phyloP scores from a whole-genome alignment of 2,329 filamentous ascomycete species.

The Fusarium duplospermum region DNA sequence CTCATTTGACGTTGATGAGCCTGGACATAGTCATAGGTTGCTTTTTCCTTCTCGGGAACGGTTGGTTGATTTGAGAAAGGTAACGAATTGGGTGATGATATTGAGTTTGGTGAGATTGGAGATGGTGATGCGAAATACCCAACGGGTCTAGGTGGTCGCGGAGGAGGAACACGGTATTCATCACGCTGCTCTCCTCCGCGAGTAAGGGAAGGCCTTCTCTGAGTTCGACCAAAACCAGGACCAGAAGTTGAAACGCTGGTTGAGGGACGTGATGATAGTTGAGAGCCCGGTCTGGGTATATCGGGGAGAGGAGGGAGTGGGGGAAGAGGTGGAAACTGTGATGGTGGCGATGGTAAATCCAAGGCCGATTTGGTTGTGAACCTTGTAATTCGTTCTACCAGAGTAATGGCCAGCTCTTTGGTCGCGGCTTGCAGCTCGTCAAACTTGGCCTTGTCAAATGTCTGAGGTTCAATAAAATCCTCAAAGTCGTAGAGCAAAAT shows the following conservation, averaged over 20 bases:
- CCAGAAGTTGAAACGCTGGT: background rate
- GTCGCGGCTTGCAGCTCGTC: slow-evolving; percentile 53
- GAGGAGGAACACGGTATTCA: background rate
- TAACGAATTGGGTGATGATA: background rate
- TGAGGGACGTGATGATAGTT: background rate
- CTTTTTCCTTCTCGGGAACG: background rate
- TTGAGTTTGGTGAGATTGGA: background rate
- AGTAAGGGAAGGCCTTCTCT: background rate
- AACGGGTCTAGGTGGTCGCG: background rate
- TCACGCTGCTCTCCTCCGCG: background rate
- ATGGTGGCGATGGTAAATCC: background rate
- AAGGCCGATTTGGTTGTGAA: slow-evolving; percentile 5
- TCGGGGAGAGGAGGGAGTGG: slow-evolving; percentile 6
- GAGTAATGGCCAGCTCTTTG: slow-evolving; percentile 48
- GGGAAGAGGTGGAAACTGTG: slow-evolving; percentile 1
- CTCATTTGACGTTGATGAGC: background rate
- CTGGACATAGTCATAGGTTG: background rate
- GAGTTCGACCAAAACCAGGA: background rate
- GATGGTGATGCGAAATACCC: background rate
- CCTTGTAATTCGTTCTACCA: slow-evolving; percentile 5
- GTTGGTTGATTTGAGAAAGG: background rate
- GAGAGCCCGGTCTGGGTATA: background rate
- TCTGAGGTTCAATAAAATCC: slow-evolving; percentile 53
- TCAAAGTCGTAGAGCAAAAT: slow-evolving; percentile 59
- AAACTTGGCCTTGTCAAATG: slow-evolving; percentile 52